These are phyloP conservation scores for Medicago ruthenica DNA, from an alignment of 306 rosid genomes.

Conservation along the genomic window DNA sequence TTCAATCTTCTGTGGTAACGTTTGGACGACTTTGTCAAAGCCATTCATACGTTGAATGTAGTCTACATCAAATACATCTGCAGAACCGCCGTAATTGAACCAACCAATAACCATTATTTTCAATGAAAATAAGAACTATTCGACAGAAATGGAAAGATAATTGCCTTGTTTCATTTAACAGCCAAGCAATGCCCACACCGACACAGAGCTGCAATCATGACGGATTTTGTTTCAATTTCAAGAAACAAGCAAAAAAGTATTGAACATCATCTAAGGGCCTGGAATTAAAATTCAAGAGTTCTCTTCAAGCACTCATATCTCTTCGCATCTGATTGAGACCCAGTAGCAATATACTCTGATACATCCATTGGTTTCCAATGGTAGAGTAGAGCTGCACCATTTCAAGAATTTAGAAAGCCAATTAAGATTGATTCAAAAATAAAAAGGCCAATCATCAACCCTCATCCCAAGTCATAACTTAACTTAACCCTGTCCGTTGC, in stretches of 20 bases:
- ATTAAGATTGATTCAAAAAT: conserved; percentile 64
- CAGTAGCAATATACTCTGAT: conserved; percentile 94
- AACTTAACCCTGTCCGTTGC: background rate
- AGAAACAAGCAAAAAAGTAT: conserved; percentile 34
- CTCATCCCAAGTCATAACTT: conserved; percentile 23
- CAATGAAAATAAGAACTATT: conserved; percentile 2
- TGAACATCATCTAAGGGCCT: background rate
- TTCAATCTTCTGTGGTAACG: conserved; percentile 69
- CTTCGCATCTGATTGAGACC: conserved; percentile 97
- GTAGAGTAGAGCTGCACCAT: conserved; percentile 74
- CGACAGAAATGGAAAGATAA: conserved; percentile 18
- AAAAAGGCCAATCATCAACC: conserved; percentile 42
- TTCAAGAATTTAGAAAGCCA: conserved; percentile 64
- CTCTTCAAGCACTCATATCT: conserved; percentile 67
- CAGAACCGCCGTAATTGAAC: conserved; percentile 70
- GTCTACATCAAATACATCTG: conserved; percentile 85
- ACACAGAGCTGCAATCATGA: conserved; percentile 76
- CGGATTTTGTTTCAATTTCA: conserved; percentile 34
- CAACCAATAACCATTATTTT: conserved; percentile 16
- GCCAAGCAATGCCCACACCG: conserved; percentile 90
- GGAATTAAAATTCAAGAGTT: conserved; percentile 34
- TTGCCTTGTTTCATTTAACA: conserved; percentile 87
- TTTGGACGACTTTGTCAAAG: conserved; percentile 72
- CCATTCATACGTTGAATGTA: conserved; percentile 71
- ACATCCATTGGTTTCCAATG: conserved; percentile 72